Conservation (phyloP, 1,139 yeast species). For the Kodamaea fungicola region DNA sequence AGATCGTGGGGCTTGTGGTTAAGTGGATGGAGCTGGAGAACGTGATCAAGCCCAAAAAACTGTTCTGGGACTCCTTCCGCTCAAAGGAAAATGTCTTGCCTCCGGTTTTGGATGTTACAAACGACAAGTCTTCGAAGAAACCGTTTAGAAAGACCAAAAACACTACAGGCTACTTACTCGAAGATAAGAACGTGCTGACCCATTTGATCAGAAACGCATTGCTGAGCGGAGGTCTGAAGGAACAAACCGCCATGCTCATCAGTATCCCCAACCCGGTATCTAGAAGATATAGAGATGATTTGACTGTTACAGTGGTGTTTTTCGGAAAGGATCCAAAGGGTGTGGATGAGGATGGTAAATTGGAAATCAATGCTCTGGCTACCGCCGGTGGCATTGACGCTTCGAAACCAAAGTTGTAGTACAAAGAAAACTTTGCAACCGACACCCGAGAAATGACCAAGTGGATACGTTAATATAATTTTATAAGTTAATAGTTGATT, state of each 20-base stretch:
- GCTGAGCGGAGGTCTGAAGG: constrained; percentile 82
- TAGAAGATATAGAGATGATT: constrained; percentile 89
- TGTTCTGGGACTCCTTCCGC: constrained; percentile 48
- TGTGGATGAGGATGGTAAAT: constrained; percentile 44
- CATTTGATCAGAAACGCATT: constrained; percentile 91
- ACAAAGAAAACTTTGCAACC: no score
- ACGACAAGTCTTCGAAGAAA: constrained; percentile 46
- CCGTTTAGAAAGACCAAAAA: constrained; percentile 41
- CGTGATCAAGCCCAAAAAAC: constrained; percentile 53
- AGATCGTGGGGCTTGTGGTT: constrained; percentile 86
- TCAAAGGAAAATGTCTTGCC: constrained; percentile 55
- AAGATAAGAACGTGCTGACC: constrained; percentile 87
- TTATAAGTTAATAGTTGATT: no score
- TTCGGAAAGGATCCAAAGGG: constrained; percentile 59
- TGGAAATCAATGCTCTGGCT: constrained; percentile 54
- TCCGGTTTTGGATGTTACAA: constrained; percentile 58
- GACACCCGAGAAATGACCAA: no score
- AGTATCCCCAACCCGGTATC: constrained; percentile 94
- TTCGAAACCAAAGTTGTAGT: constrained; percentile 48
- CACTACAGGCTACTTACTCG: constrained; percentile 43
- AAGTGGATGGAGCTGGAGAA: constrained; percentile 87
- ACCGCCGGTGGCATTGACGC: constrained; percentile 53
- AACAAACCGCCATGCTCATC: constrained; percentile 81
- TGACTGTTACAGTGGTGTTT: constrained; percentile 93
- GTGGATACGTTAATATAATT: no score